Conservation (phyloP, 495 filamentous ascomycete genomes). For the Wilcoxina mikolae region DNA sequence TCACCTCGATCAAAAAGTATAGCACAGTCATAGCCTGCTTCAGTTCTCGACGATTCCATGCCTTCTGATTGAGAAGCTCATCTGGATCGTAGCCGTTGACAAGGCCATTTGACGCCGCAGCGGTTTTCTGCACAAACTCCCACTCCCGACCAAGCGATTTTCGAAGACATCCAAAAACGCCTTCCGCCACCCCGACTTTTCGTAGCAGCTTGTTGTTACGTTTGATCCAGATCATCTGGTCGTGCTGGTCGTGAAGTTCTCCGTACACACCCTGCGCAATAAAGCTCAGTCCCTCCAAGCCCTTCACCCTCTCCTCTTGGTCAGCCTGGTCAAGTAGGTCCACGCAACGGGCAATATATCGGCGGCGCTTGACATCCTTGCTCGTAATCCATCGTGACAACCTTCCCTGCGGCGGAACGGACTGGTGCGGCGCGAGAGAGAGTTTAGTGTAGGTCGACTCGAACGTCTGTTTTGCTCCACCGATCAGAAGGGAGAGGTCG, state of each 20-base stretch:
- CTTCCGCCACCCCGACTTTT: conserved; percentile 43
- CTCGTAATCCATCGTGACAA: conserved; percentile 39
- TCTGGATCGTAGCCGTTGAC: conserved; percentile 14
- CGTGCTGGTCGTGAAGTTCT: conserved; percentile 37
- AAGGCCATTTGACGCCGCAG: not conserved
- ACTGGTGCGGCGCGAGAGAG: conserved; percentile 18
- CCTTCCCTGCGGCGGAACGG: conserved; percentile 20
- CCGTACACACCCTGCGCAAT: conserved; percentile 40
- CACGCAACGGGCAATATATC: conserved; percentile 35
- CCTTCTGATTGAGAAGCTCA: conserved; percentile 26
- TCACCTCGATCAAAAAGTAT: conserved; percentile 58
- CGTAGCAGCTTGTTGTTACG: conserved; percentile 45
- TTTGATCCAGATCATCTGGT: conserved; percentile 57
- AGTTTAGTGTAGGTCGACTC: conserved; percentile 38
- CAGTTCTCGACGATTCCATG: conserved; percentile 36
- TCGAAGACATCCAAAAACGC: conserved; percentile 46
- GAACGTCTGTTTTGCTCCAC: conserved; percentile 56
- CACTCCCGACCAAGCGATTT: conserved; percentile 24
- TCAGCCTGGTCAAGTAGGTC: conserved; percentile 37
- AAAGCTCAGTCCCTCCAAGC: conserved; percentile 64
- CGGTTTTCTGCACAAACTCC: conserved; percentile 15
- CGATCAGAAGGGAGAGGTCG: conserved; percentile 52
- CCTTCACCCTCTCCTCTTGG: conserved; percentile 41
- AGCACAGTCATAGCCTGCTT: conserved; percentile 49
- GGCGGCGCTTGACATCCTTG: conserved; percentile 32